Percentiles rank a stretch among this genome's conserved stretches.
Conservation (phyloP, 75 land plant genomes). For the Ceratopteris richardii region DNA sequence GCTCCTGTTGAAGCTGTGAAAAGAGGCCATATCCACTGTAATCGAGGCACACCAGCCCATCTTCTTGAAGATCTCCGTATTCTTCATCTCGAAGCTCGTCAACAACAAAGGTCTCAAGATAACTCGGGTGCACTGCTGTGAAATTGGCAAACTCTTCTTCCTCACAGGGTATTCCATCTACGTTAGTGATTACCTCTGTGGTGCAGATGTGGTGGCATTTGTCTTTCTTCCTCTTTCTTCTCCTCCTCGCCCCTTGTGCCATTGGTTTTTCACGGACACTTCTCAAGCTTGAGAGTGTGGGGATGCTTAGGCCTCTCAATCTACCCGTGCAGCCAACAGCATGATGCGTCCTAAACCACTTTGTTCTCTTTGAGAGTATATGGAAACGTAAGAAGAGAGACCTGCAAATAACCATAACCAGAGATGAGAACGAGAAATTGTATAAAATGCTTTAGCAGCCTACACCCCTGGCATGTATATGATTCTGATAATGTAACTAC, state of each 20-base stretch:
- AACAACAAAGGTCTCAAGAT: conserved; percentile 41
- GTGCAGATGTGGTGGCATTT: conserved; percentile 16
- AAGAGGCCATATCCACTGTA: conserved; percentile 88
- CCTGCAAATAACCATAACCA: neutral
- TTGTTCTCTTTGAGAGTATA: neutral
- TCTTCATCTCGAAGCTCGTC: conserved; percentile 67
- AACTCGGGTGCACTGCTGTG: conserved; percentile 66
- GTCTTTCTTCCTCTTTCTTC: neutral
- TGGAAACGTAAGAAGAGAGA: neutral
- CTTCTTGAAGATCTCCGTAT: conserved; percentile 45
- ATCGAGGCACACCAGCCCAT: conserved; percentile 61
- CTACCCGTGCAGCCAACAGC: neutral
- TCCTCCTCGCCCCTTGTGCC: neutral
- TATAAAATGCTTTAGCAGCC: too few relatives aligned
- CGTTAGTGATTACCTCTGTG: conserved; percentile 35
- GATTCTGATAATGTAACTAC: too few relatives aligned
- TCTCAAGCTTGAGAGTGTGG: conserved; percentile 3
- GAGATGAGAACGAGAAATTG: too few relatives aligned
- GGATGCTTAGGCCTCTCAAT: neutral
- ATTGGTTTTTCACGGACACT: neutral
- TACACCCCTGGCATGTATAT: too few relatives aligned
- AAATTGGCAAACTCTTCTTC: conserved; percentile 48
- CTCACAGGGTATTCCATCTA: conserved; percentile 46
- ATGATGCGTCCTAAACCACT: neutral
- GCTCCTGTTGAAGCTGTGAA: conserved; percentile 50